A percentile compares a stretch with the other conserved stretches of the same genome.
Conservation (phyloP, 768 basidiomycete species). For the Lactifluus rugatus region DNA sequence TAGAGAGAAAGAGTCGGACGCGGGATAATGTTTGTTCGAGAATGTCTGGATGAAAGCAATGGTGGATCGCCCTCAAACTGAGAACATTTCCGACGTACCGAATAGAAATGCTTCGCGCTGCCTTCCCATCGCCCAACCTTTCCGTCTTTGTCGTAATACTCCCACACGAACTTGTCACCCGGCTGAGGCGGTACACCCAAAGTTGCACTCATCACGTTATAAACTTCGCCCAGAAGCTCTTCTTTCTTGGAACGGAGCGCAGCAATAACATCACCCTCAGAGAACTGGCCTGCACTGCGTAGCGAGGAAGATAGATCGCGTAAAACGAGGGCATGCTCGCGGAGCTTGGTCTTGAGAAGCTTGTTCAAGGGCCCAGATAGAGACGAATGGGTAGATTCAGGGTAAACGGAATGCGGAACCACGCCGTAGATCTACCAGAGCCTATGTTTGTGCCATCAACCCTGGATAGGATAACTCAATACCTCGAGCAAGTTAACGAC, state of each 20-base stretch:
- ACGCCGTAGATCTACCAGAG: constrained; percentile 61
- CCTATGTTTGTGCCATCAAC: not conserved
- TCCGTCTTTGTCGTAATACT: constrained; percentile 76
- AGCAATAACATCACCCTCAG: constrained; percentile 37
- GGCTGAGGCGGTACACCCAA: constrained; percentile 80
- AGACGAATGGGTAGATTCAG: constrained; percentile 78
- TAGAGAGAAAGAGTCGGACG: constrained; percentile 72
- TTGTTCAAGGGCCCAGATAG: constrained; percentile 61
- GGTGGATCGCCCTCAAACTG: constrained; percentile 17
- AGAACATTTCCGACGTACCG: constrained; percentile 21
- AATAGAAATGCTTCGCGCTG: constrained; percentile 74
- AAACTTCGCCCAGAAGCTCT: constrained; percentile 73
- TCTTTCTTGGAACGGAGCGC: constrained; percentile 78
- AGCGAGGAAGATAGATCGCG: constrained; percentile 52
- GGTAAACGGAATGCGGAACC: constrained; percentile 73
- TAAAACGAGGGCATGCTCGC: constrained; percentile 81
- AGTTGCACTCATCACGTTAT: constrained; percentile 72
- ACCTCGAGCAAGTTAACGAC: constrained; percentile 56
- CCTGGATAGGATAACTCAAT: constrained; percentile 6
- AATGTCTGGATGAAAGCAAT: constrained; percentile 14
- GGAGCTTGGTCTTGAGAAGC: constrained; percentile 81
- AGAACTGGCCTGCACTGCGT: constrained; percentile 33
- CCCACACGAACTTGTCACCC: constrained; percentile 68
- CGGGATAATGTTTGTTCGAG: constrained; percentile 26
- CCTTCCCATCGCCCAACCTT: constrained; percentile 70